phyloP scores from a whole-genome alignment of 1,139 yeast species.

The Geotrichum aggregatum region DNA sequence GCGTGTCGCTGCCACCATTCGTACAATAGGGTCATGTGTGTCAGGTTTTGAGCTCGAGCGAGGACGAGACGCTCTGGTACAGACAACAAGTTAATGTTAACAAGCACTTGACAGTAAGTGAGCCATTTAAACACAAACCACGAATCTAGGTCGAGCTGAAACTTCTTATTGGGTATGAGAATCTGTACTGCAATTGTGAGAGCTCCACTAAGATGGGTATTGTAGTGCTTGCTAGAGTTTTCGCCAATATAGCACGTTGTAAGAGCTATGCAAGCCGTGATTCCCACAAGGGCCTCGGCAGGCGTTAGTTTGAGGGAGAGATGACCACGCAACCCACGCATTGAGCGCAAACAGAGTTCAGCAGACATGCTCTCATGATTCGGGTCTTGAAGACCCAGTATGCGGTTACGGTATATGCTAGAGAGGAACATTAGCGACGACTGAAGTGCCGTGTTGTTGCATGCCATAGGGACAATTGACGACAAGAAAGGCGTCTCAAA shows the following conservation, averaged over 20 bases:
- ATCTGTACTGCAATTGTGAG: conserved; percentile 20
- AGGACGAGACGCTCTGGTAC: conserved; percentile 10
- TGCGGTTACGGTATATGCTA: conserved; percentile 19
- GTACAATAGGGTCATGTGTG: conserved; percentile 12
- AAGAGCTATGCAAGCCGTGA: conserved; percentile 21
- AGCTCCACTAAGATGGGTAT: conserved; percentile 22
- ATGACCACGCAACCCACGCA: conserved; percentile 16
- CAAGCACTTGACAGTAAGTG: conserved; percentile 18
- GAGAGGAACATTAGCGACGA: conserved; percentile 22
- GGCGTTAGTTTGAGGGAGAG: conserved; percentile 13
- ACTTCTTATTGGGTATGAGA: conserved; percentile 13
- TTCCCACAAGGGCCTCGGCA: conserved; percentile 13
- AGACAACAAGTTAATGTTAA: conserved; percentile 17
- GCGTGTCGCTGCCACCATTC: conserved; percentile 21
- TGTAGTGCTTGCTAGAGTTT: conserved; percentile 16
- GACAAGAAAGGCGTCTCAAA: conserved; percentile 22
- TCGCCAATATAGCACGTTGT: conserved; percentile 21
- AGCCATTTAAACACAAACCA: conserved; percentile 24
- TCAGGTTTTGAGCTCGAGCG: conserved; percentile 18
- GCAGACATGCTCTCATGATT: conserved; percentile 17
- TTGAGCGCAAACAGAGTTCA: conserved; percentile 11
- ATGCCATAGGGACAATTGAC: conserved; percentile 22
- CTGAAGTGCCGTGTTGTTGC: conserved; percentile 19
- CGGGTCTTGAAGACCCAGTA: conserved; percentile 16
- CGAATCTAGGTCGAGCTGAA: conserved; percentile 10